Evolutionary conservation across 2,329 filamentous ascomycete genomes (phyloP), one percentile per base, ranked within the genome.

Genomic region (Aspergillus cejpii): DNA sequence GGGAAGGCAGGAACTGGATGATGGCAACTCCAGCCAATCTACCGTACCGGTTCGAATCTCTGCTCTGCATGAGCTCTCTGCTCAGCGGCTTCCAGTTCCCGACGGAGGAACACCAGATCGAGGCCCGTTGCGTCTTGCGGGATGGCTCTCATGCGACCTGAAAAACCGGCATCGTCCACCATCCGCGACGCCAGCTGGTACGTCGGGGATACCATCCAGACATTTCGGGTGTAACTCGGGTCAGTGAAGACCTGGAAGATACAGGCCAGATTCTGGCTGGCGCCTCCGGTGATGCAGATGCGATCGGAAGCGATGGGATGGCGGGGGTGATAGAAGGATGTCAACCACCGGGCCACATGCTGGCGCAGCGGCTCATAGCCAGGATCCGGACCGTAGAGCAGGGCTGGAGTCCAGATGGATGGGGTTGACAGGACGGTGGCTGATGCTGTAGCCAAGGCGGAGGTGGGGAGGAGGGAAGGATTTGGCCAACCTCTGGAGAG

Each of bases 181-280:
- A 94, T 86, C n/a, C 83, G 76, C 58, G 85, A 89, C 0, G 83
- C 85, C n/a, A 94, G 73, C 65, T 87, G 85, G 62, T 94, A 95
- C 37, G 84, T 84, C 3, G 90, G 90, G 15, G 84, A 81, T 1
- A 89, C 80, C 66, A 90, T 78, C 85, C 87, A 95, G 7, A 94
- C 74, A 53, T 80, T 80, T 37, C 77, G 73, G 1, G 90, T 95
- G 58, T 82, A 84, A 2, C 73, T 66, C 1, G 87, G 85, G 62
- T 95, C 90, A 0, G 87, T 85, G 60, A 85, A 95, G 23, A 85
- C 85, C 63, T 85, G 80, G 39, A 95, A 69, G 3, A 94, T 70
- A 58, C 81, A 85, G 0, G 85, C 87, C 2, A 94, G 65, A 60
- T 83, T 89, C 72, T 94, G 89, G 53, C 81, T 87, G 2, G 90